Evolutionary conservation across 306 rosid species (phyloP).

Genomic region (barrel medic (Medicago truncatula)): DNA sequence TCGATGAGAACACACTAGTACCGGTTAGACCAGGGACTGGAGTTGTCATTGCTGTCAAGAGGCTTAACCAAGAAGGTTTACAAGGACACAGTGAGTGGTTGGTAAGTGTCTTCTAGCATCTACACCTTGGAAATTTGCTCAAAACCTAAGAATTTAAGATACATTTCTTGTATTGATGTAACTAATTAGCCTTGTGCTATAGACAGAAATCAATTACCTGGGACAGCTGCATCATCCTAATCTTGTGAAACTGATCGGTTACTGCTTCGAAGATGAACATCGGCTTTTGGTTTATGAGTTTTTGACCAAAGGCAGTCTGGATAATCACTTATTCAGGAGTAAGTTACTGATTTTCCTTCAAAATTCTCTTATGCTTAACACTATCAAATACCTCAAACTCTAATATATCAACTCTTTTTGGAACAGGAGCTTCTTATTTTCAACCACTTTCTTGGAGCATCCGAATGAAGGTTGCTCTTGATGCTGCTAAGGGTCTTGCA

Average conservation of each 20-base stretch:
- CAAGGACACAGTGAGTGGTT: constrained; percentile 99
- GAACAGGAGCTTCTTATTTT: constrained; percentile 79
- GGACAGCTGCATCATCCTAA: constrained; percentile 93
- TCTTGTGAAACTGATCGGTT: constrained; percentile 92
- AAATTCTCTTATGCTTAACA: constrained; percentile 19
- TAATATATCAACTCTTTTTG: constrained; percentile 33
- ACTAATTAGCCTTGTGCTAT: constrained; percentile 43
- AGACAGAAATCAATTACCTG: constrained; percentile 93
- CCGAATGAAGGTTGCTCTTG: constrained; percentile 86
- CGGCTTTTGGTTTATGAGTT: constrained; percentile 93
- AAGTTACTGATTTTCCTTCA: constrained; percentile 52
- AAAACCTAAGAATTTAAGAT: constrained; percentile 21
- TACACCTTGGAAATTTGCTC: constrained; percentile 10
- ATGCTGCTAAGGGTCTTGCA: constrained; percentile 94
- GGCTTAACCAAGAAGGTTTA: constrained; percentile 91
- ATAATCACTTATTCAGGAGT: constrained; percentile 93
- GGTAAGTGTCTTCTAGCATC: constrained; percentile 65
- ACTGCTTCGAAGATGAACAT: constrained; percentile 96
- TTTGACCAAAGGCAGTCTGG: constrained; percentile 89
- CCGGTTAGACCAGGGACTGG: constrained; percentile 92
- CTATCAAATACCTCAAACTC: constrained; percentile 14
- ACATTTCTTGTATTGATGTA: constrained; percentile 16
- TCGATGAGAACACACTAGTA: constrained; percentile 76
- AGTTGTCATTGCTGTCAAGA: constrained; percentile 86
- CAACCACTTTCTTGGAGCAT: constrained; percentile 91